Evolutionary conservation across 768 basidiomycete species (phyloP).

Genomic region (Naganishia vaughanmartiniae): DNA sequence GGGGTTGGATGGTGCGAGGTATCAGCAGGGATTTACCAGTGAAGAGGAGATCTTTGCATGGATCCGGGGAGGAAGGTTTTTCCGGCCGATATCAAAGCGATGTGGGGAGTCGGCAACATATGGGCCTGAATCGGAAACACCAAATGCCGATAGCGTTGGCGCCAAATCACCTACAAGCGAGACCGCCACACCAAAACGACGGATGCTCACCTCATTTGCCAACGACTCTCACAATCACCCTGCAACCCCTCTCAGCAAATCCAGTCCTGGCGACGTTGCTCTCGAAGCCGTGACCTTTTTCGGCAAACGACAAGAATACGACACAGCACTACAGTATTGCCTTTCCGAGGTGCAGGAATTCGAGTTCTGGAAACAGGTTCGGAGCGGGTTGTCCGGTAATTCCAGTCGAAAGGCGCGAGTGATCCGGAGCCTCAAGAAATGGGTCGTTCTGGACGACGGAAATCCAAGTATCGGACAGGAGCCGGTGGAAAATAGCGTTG

Average conservation of each 20-base stretch:
- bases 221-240: background rate
- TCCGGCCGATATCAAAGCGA: background rate
- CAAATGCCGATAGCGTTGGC: too few species aligned
- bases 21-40: background rate
- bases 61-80: background rate
- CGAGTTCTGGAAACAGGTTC: conserved; percentile 6
- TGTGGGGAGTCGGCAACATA: too few species aligned
- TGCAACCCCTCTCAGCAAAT: background rate
- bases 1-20: background rate
- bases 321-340: background rate
- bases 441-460: background rate
- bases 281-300: background rate
- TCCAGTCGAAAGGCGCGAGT: conserved; percentile 1
- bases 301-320: conserved; percentile 1
- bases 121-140: too few species aligned
- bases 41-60: conserved; percentile 9
- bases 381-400: background rate
- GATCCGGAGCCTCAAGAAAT: background rate
- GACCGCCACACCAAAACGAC: too few species aligned
- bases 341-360: conserved; percentile 9
- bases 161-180: too few species aligned
- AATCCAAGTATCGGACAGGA: too few species aligned
- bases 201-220: background rate
- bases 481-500: too few species aligned
- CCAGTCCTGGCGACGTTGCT: background rate